phyloP scores from a whole-genome alignment of 805 yeast genomes.

The Saturnispora hagleri region DNA sequence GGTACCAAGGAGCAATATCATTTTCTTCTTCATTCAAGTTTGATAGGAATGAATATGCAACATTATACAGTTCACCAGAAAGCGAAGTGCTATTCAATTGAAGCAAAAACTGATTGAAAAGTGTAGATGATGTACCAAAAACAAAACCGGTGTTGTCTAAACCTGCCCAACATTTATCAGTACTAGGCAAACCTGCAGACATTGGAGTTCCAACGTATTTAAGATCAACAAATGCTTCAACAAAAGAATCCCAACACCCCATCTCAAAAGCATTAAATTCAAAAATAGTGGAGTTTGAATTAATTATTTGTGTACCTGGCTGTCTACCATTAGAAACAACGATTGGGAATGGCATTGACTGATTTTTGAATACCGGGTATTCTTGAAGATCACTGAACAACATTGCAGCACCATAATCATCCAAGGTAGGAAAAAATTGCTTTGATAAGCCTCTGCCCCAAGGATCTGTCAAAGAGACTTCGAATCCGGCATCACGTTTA shows the following conservation, averaged over 20 bases:
- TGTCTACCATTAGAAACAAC: constrained; percentile 55
- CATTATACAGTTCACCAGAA: constrained; percentile 36
- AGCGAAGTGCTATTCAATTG: constrained; percentile 47
- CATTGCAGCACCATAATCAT: constrained; percentile 56
- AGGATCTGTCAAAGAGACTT: constrained; percentile 59
- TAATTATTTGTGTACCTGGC: constrained; percentile 49
- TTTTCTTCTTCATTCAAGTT: constrained; percentile 38
- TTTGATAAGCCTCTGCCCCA: constrained; percentile 75
- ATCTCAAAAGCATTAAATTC: constrained; percentile 60
- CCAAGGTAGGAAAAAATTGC: constrained; percentile 55
- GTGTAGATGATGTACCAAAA: constrained; percentile 74
- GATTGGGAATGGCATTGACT: constrained; percentile 67
- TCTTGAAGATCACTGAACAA: constrained; percentile 50
- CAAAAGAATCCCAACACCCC: constrained; percentile 83
- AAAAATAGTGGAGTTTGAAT: constrained; percentile 59
- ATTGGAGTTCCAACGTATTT: constrained; percentile 64
- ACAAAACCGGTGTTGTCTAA: constrained; percentile 77
- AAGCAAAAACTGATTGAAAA: constrained; percentile 62
- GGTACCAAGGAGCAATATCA: constrained; percentile 62
- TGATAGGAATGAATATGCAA: constrained; percentile 37
- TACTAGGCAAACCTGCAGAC: constrained; percentile 42
- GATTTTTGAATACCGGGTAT: constrained; percentile 49
- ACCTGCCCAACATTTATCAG: constrained; percentile 47
- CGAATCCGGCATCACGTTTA: constrained; percentile 57
- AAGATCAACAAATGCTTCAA: constrained; percentile 54